Conservation (phyloP, 2,329 filamentous ascomycete genomes). For the Nemania sp. region DNA sequence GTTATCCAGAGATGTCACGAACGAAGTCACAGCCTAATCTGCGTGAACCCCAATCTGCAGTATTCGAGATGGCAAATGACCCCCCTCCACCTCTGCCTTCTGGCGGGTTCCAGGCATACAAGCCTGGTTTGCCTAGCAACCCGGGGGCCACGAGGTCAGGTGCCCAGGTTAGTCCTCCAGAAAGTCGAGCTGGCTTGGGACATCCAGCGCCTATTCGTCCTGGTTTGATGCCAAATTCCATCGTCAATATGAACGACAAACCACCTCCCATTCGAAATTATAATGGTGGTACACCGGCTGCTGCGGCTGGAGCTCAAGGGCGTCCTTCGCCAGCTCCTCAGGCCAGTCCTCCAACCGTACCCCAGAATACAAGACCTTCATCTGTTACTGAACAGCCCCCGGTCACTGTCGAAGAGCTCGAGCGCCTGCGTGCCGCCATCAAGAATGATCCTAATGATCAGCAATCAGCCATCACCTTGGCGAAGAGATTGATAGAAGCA, state of each 20-base stretch:
- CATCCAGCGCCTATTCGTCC: slow-evolving; percentile 68
- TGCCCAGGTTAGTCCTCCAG: slow-evolving; percentile 39
- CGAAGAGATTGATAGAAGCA: slow-evolving; percentile 85
- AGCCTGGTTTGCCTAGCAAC: slow-evolving; percentile 30
- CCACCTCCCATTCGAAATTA: slow-evolving; percentile 65
- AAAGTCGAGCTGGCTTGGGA: slow-evolving; percentile 47
- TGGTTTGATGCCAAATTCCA: slow-evolving; percentile 63
- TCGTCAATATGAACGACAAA: slow-evolving; percentile 54
- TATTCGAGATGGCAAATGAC: slow-evolving; percentile 75
- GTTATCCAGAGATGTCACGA: slow-evolving; percentile 58
- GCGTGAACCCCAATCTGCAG: slow-evolving; percentile 65
- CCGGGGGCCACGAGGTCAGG: slow-evolving; percentile 37
- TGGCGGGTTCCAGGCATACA: slow-evolving; percentile 42
- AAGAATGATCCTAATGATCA: slow-evolving; percentile 75
- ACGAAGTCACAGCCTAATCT: slow-evolving; percentile 72
- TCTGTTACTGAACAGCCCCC: slow-evolving; percentile 49
- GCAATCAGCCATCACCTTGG: slow-evolving; percentile 71
- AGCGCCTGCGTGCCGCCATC: slow-evolving; percentile 70
- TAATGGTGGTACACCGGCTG: slow-evolving; percentile 50
- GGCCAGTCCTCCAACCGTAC: slow-evolving; percentile 6
- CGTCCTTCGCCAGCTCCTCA: slow-evolving; percentile 44
- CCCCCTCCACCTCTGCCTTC: slow-evolving; percentile 59
- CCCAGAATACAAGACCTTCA: slow-evolving; percentile 38
- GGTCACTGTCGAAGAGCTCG: slow-evolving; percentile 79
- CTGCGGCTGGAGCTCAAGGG: slow-evolving; percentile 40